Base-by-base conservation (phyloP, 768 basidiomycete genomes). In the Amanita inopinata region DNA sequence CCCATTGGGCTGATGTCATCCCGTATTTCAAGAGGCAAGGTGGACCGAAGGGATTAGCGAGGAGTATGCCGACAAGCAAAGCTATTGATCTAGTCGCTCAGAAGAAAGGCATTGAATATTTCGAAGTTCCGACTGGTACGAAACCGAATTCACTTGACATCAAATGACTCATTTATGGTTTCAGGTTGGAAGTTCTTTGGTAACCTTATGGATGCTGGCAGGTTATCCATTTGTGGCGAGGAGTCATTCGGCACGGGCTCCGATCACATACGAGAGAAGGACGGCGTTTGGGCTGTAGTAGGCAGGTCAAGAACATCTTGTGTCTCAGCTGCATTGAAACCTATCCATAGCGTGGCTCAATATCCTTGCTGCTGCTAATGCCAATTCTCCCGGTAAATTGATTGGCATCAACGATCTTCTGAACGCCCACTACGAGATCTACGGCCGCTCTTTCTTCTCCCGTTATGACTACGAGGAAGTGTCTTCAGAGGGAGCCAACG, bases 231-330 rank as follows among this genome's bases (percentile, higher is more conserved):
- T 58, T 99, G 96, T 56, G 96, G 96, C 45, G 96, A 99, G 61
- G 96, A 99, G 66, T 93, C 90, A 3, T 99, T 99, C 61, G 96
- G 96, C 45, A 99, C 96, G 5, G 96, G 96, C n/a, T 98, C 94
- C 10, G 96, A 99, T 64, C 96, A 99, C 63, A 94, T 99, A 54
- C 87, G 96, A 48, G 96, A 99, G 71, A 99, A 99, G 73, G 96
- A 99, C 54, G 96, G 96, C 50, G 68, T 99, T 35, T 99, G 96
- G 96, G 96, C 96, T 37, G 73, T 99, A 50, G 70, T 97, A 33
- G 93, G 91, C 88, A 50, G 58, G 87, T 63, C 19, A 9, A 12
- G 19, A 28, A 11, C 8, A 18, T 27, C 8, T n/a, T 37, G 5
- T 18, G 17, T 35, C 32, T n/a, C n/a, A n/a, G n/a, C n/a, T n/a